Base-by-base conservation (phyloP, 176 grass and related monocot genomes). In the Alopecurus myosuroides region DNA sequence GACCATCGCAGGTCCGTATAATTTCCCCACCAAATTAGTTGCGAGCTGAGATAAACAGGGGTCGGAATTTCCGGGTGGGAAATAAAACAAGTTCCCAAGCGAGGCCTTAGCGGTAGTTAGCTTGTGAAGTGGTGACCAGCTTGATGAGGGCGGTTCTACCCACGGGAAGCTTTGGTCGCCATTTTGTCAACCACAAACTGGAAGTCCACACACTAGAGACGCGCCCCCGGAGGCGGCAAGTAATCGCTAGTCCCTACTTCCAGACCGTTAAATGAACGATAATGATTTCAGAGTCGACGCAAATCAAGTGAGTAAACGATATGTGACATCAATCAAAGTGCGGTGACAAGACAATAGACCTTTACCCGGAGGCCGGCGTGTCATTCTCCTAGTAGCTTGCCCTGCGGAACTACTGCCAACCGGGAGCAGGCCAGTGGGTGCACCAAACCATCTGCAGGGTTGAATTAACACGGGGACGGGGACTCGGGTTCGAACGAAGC, bases 401-500 rank as follows among this genome's bases (percentile, higher is more conserved):
- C 3, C 40, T 9, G 80, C 35, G 74, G 66, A 83, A 61, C 77
- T 62, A 88, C 58, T 3, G 39, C 53, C 77, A 51, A 33, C 74
- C 35, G n/a, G 33, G 52, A 17, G 80, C 42, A 89, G 84, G 15
- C 45, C 80, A 92, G 90, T 92, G 90, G 90, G 87, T 92, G 90
- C 87, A 89, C 90, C 87, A 92, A 89, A 76, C 87, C 67, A 80
- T 63, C 89, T 80, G 66, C 87, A 84, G 33, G 68, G 84, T 84
- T 87, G 87, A 75, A 48, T 31, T 22, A 82, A 65, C 65, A 39
- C 76, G 5, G 6, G 62, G 35, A 9, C 71, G 7, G 0, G 8
- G 44, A 1, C 70, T 74, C 26, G 14, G 28, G 37, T 33, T n/a
- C n/a, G n/a, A n/a, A n/a, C 40, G 45, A 9, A 56, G 23, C 40